Evolutionary conservation across 202 grass and related monocot species (phyloP).

Genomic region (Saccharum hybrid): DNA sequence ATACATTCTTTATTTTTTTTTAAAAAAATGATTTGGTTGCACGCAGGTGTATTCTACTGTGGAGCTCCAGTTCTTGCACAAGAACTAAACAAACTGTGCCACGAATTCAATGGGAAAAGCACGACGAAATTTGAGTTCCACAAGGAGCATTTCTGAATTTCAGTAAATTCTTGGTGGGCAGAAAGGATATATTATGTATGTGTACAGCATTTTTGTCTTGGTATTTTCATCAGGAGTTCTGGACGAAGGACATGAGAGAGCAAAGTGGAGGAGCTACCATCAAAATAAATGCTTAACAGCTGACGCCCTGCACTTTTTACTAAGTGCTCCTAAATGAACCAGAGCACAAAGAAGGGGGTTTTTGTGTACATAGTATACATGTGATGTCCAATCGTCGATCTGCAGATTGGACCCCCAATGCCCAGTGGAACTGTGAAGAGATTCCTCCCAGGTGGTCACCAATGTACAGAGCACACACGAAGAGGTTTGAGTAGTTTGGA

Average conservation of each 20-base stretch:
- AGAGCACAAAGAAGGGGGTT: conserved; percentile 24
- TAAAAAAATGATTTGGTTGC: conserved; percentile 37
- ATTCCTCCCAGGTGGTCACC: conserved; percentile 31
- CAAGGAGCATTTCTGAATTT: conserved; percentile 89
- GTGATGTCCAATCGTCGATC: conserved; percentile 15
- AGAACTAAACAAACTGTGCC: conserved; percentile 87
- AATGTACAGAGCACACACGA: conserved; percentile 42
- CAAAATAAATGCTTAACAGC: background rate
- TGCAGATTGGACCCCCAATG: background rate
- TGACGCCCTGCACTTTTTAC: conserved; percentile 3
- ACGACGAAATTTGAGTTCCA: conserved; percentile 94
- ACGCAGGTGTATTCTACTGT: conserved; percentile 95
- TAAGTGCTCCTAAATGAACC: conserved; percentile 21
- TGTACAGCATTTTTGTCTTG: conserved; percentile 63
- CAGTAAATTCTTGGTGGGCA: conserved; percentile 44
- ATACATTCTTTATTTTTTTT: background rate
- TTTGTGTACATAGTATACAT: conserved; percentile 20
- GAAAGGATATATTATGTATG: conserved; percentile 28
- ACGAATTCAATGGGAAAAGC: conserved; percentile 86
- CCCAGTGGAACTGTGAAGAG: conserved; percentile 16
- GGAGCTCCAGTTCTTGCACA: conserved; percentile 89
- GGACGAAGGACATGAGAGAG: conserved; percentile 23
- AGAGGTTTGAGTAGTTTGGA: conserved; percentile 41
- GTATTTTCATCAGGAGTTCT: conserved; percentile 36
- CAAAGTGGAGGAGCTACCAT: conserved; percentile 22